Evolutionary conservation across 2,329 filamentous ascomycete genomes (phyloP), one percentile per base, ranked within the genome.

Genomic region (Trichothecium roseum): DNA sequence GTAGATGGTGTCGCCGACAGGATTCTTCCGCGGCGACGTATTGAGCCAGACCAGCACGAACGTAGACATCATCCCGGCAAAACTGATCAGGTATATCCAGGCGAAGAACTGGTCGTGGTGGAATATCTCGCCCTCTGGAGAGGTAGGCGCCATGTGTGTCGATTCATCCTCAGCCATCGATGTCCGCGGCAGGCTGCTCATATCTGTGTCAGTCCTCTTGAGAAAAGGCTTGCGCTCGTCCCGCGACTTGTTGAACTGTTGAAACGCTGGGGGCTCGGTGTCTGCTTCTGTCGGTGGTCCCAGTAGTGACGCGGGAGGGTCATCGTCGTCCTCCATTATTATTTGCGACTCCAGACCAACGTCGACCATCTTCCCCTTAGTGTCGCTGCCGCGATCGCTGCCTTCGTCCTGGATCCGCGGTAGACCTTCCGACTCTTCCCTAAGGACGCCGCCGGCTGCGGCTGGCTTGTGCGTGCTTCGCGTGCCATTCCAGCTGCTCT

Each of bases 1-100:
- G 57, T 98, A 98, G 39, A 98, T 86, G 2, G 89, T 95, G 56
- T 98, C 91, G 12, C 88, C 89, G 38, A 93, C 73, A 1, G 81
- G 81, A 40, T 72, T 72, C 51, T 83, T 83, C 37, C 69, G 68
- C 1, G 79, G 65, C 14, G 83, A 77, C 2, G 89, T 96, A 53
- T 96, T 86, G 28, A 98, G 69, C 66, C 84, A 93, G 17, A 94
- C 82, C 12, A 98, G 69, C 43, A 94, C 78, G 49, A 87, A 93
- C 1, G 87, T 89, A 10, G 89, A 84, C 49, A 96, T 74, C 51
- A 96, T 73, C 28, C 81, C 82, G 31, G 84, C 87, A 36, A 94
- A 63, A 24, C 78, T 78, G 48, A 96, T 91, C 32, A 94, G 63
- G 55, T 88, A 98, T 30, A 95, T 69, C 60, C 85, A 88, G 4